A percentile compares a stretch with the other conserved stretches of the same genome.
These are phyloP conservation scores for Microdochium paspali DNA, from an alignment of 2,329 filamentous ascomycete genomes.

Conservation along the genomic window DNA sequence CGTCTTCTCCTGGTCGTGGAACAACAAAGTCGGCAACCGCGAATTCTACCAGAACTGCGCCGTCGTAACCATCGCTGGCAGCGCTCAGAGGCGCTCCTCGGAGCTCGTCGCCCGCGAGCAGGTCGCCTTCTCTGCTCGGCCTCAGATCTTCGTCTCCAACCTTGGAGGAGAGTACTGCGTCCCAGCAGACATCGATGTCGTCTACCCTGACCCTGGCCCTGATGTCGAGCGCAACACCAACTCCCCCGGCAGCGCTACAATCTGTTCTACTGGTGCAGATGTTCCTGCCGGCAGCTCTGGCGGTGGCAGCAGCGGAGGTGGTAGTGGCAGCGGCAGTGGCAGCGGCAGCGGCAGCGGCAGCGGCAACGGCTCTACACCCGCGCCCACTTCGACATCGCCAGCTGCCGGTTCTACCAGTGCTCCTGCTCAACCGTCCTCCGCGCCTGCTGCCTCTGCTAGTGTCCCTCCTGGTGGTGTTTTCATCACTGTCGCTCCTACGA, in stretches of 20 bases:
- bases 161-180: constrained; percentile 46
- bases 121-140: constrained; percentile 43
- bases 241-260: constrained; percentile 23
- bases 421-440: constrained; percentile 12
- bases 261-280: constrained; percentile 7
- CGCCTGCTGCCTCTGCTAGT: constrained; percentile 7
- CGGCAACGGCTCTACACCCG: constrained; percentile 11
- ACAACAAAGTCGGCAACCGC: constrained; percentile 67
- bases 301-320: constrained; percentile 12
- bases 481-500: constrained; percentile 18
- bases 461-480: constrained; percentile 27
- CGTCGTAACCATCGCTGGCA: constrained; percentile 48
- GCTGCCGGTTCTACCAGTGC: constrained; percentile 8
- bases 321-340: constrained; percentile 17
- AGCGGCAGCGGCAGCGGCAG: constrained; percentile 13
- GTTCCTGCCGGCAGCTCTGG: constrained; percentile 18
- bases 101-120: constrained; percentile 19
- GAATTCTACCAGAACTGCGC: constrained; percentile 89
- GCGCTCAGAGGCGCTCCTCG: constrained; percentile 16
- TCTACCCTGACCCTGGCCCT: constrained; percentile 57
- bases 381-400: constrained; percentile 11
- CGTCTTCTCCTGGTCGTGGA: constrained; percentile 69
- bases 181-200: constrained; percentile 49
- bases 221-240: constrained; percentile 32
- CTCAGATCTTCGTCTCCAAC: constrained; percentile 65